phyloP scores from a whole-genome alignment of 1,284 basidiomycete genomes.

The Papiliotrema laurentii region DNA sequence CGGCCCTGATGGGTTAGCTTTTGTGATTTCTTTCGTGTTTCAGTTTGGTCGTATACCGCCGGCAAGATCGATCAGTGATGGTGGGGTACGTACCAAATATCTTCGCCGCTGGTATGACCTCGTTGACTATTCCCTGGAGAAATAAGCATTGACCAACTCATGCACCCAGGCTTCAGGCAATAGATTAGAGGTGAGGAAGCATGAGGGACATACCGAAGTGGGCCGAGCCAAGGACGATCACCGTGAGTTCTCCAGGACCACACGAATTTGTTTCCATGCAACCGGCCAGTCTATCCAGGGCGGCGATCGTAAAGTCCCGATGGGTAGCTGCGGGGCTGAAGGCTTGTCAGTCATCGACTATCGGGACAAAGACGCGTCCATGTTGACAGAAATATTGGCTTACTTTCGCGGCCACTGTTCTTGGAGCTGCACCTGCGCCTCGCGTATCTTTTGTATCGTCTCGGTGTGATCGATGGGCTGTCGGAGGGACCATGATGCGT shows the following conservation, averaged over 20 bases:
- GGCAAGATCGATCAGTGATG: neutral
- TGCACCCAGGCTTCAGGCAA: no score
- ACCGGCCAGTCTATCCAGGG: constrained; percentile 2
- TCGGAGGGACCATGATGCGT: no score
- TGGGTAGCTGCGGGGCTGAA: neutral
- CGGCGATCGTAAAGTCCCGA: neutral
- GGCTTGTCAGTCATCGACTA: no score
- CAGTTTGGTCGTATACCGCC: neutral
- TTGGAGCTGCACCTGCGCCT: neutral
- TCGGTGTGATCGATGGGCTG: no score
- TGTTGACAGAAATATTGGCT: neutral
- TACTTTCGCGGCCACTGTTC: neutral
- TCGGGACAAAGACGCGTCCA: neutral
- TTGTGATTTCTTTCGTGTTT: neutral
- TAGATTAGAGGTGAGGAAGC: no score
- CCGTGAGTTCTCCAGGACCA: constrained; percentile 18
- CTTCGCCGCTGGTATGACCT: constrained; percentile 21
- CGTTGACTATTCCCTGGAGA: constrained; percentile 5
- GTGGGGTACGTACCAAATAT: constrained; percentile 24
- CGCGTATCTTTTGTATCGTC: neutral
- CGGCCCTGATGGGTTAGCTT: constrained; percentile 4
- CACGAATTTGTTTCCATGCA: constrained; percentile 10
- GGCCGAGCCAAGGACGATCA: constrained; percentile 24
- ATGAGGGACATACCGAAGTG: constrained; percentile 29
- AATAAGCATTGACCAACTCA: neutral